Base-by-base conservation (phyloP, 2,329 filamentous ascomycete species). In the Coniochaeta sp. region DNA sequence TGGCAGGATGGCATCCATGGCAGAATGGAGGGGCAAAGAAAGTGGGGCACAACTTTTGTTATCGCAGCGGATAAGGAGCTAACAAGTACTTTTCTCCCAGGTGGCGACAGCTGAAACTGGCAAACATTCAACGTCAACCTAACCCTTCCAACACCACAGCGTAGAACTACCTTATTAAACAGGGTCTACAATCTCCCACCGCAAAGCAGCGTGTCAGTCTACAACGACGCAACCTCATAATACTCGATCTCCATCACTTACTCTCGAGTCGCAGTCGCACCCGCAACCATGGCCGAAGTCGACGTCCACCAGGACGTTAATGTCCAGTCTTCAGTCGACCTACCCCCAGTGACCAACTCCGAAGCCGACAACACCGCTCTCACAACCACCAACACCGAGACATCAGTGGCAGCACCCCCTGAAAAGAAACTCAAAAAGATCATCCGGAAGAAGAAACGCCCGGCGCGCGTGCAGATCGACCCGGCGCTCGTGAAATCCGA, bases 391-490 rank as follows among this genome's bases (percentile, higher is more conserved):
- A 74, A 65, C 64, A 77, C 71, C 55, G 79, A 81, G 56, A 52
- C 47, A 17, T 2, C 47, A 8, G 76, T 81, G 50, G 77, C 77
- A 3, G 72, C 77, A 50, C 76, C 79, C 34, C 72, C 76, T 22
- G 76, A 77, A 58, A 81, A 77, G 73, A 91, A 93, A 76, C 86
- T 90, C 62, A 97, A 96, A 76, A 96, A 93, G 79, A 91, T 98
- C 66, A 89, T 96, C 66, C 87, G 93, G 64, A 92, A 90, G 72
- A 97, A 96, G 80, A 88, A 89, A 70, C 84, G 92, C 43, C 95
- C 95, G 34, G 95, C 95, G 55, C 87, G 93, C 62, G 89, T 90
- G 0, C 95, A 99, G 77, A 88, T 97, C 69, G 95, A 99, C 70
- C 86, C 92, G 1, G 86, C 89, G 44, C 88, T 88, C 50, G 84